Percentiles rank a stretch among this genome's conserved stretches.
Conservation (phyloP, 306 rosid species). For the Fagus crenata region DNA sequence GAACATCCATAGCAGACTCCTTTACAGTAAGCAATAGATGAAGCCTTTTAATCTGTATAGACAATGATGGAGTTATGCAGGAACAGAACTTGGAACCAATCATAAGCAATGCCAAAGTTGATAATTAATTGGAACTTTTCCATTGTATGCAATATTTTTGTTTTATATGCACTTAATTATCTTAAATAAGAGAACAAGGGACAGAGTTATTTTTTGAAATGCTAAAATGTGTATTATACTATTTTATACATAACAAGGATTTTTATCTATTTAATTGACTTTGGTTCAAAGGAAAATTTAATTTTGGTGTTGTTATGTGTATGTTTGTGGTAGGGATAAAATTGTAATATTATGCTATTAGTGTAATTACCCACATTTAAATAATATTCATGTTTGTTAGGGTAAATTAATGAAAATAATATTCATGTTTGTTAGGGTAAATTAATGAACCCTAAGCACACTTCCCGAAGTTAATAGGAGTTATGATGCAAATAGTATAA, state of each 20-base stretch:
- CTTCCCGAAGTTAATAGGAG: no score
- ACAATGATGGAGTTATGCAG: conserved; percentile 31
- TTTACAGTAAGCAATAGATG: conserved; percentile 86
- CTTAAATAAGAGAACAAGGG: not conserved
- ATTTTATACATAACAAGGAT: no score
- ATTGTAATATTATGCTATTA: no score
- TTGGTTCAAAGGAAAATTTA: not conserved
- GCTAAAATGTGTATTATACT: not conserved
- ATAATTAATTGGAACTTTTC: not conserved
- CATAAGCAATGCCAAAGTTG: not conserved
- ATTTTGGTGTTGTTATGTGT: not conserved
- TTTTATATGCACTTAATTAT: not conserved
- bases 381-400: no score
- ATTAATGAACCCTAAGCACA: no score
- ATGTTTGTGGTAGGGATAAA: no score
- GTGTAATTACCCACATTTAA: no score
- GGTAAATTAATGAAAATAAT: no score
- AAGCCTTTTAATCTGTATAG: conserved; percentile 70
- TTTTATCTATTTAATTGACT: not conserved
- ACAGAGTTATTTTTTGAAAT: not conserved
- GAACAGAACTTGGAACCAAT: not conserved
- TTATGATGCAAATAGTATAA: no score
- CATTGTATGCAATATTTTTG: not conserved
- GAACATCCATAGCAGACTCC: conserved; percentile 99
- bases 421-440: no score